Base-by-base conservation (phyloP, 2,329 filamentous ascomycete species). In the Fusarium sp. region DNA sequence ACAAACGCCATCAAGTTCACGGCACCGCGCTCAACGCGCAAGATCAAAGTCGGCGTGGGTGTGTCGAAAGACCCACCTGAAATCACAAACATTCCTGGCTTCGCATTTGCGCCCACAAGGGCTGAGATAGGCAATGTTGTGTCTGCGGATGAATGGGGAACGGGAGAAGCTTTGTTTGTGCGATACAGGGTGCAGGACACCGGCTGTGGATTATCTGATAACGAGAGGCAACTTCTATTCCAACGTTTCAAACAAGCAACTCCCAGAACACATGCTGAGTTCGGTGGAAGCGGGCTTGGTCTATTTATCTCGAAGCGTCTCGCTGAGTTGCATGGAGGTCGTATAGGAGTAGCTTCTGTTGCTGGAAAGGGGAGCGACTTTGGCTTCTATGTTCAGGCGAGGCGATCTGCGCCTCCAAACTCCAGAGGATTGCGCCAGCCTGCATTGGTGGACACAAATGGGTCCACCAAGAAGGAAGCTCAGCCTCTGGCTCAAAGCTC, bases 1-100 rank as follows among this genome's bases (percentile, higher is more conserved):
- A 92, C 91, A 3, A 94, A 94, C 71, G 90, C 91, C 0, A 90
- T 94, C 76, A 94, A 94, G 70, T 94, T 94, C 74, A 94, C 92
- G 14, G 75, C 55, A 27, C 76, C 56, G 20, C 71, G 49, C 78
- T 40, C 33, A 0, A 70, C 60, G 6, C 54, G 78, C 6, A 19
- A 48, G 1, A 87, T 88, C 49, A 83, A 81, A 6, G 83, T 88
- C 2, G 80, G 82, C 0, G 77, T 87, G 0, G 82, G 80, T 6
- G 85, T 84, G 1, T 85, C 83, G 0, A 47, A 35, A 7, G 23
- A 33, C 0, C 48, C 49, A 0, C 69, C 69, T 0, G 32, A 51
- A 1, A 53, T 30, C 2, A 23, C 23, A 0, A 15, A 32, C 0
- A 49, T 40, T 7, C 56, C 65, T 6, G 68, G 56, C 0, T 71